Evolutionary conservation across 2,329 filamentous ascomycete genomes (phyloP).

Genomic region (Cladosporium sp.): DNA sequence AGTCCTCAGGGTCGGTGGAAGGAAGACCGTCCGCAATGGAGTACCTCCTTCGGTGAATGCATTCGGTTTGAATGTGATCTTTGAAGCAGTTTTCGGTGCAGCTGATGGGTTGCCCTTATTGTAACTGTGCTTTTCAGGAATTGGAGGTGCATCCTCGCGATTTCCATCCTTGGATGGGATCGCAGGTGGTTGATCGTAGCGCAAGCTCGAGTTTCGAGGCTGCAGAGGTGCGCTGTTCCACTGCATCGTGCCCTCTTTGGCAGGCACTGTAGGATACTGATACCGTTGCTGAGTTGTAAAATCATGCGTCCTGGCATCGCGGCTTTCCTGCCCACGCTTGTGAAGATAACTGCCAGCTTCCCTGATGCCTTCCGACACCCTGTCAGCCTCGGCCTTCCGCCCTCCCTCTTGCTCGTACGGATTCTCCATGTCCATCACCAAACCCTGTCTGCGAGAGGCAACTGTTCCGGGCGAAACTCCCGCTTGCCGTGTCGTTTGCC

Average conservation of each 20-base stretch:
- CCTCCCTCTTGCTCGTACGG: neutral
- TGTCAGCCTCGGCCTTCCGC: constrained; percentile 16
- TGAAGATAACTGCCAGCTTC: constrained; percentile 29
- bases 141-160: constrained; percentile 3
- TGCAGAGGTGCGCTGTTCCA: constrained; percentile 32
- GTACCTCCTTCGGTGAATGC: constrained; percentile 88
- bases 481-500: constrained; percentile 51
- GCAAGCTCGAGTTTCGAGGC: constrained; percentile 17
- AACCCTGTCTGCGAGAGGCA: constrained; percentile 31
- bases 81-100: constrained; percentile 3
- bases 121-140: constrained; percentile 12
- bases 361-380: constrained; percentile 26
- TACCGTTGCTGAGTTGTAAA: constrained; percentile 29
- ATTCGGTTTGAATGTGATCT: constrained; percentile 71
- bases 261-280: constrained; percentile 48
- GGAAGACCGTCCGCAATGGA: constrained; percentile 82
- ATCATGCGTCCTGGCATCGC: constrained; percentile 11
- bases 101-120: neutral
- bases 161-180: constrained; percentile 33
- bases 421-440: constrained; percentile 26
- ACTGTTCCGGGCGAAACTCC: constrained; percentile 52
- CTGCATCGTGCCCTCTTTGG: constrained; percentile 39
- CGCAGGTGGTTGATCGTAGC: constrained; percentile 23
- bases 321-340: constrained; percentile 19
- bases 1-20: constrained; percentile 72